Evolutionary conservation across 805 yeast species (phyloP).

Genomic region (Starmerella riodocensis): DNA sequence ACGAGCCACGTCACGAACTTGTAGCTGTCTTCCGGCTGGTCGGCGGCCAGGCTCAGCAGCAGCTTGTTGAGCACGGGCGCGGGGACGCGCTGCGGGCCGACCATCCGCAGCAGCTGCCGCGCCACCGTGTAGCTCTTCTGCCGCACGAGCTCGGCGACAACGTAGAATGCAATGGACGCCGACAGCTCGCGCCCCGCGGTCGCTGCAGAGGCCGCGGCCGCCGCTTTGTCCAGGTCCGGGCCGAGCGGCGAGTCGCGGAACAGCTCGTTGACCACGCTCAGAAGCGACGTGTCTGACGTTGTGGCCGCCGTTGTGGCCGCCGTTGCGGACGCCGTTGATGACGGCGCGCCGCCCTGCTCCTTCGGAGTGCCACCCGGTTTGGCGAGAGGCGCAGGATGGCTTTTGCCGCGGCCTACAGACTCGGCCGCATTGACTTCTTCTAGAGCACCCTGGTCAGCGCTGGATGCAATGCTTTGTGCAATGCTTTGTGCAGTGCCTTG

Average conservation of each 20-base stretch:
- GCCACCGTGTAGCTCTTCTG: constrained; percentile 15
- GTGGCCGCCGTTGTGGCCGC: too few relatives aligned
- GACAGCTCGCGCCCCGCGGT: background rate
- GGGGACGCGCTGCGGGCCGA: constrained; percentile 11
- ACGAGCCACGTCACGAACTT: constrained; percentile 21
- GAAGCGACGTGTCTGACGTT: too few relatives aligned
- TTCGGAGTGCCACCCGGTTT: background rate
- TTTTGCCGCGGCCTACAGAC: background rate
- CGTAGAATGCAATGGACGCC: background rate
- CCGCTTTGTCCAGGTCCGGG: too few relatives aligned
- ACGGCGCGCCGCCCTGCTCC: background rate
- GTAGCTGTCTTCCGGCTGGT: constrained; percentile 19
- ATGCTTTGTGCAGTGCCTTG: too few relatives aligned
- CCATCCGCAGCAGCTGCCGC: constrained; percentile 16
- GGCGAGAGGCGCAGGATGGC: background rate
- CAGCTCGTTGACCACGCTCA: too few relatives aligned
- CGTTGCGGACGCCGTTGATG: background rate
- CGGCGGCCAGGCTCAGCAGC: constrained; percentile 17
- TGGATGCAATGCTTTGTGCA: too few relatives aligned
- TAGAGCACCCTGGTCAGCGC: background rate
- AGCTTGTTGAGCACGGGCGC: constrained; percentile 8
- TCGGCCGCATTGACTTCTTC: background rate
- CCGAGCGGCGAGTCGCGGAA: too few relatives aligned
- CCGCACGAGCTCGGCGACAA: constrained; percentile 7
- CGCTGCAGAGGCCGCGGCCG: background rate